Conservation (phyloP, 805 yeast genomes). For the Hanseniaspora nectarophila region DNA sequence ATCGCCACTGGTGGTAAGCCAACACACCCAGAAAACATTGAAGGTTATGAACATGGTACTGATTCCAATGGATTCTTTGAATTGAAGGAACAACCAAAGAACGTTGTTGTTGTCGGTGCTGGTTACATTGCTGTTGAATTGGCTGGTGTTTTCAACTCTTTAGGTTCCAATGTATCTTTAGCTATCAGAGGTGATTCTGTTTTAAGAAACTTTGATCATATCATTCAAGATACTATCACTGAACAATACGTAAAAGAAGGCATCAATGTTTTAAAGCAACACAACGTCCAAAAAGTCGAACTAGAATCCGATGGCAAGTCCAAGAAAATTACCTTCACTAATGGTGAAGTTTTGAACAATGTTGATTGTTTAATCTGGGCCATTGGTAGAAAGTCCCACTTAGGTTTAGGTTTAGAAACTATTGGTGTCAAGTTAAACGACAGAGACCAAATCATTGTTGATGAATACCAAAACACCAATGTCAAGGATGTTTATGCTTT, state of each 20-base stretch:
- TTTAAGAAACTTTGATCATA: constrained; percentile 73
- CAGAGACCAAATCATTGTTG: constrained; percentile 56
- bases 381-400: constrained; percentile 71
- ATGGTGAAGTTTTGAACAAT: constrained; percentile 38
- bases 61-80: constrained; percentile 86
- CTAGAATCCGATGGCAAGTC: constrained; percentile 30
- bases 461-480: constrained; percentile 77
- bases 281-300: constrained; percentile 40
- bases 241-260: constrained; percentile 73
- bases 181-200: constrained; percentile 86
- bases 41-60: constrained; percentile 74
- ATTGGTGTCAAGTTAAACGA: constrained; percentile 57
- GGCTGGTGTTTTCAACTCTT: constrained; percentile 83
- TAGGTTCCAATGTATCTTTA: constrained; percentile 77
- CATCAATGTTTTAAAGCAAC: constrained; percentile 60
- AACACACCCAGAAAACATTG: constrained; percentile 48
- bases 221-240: constrained; percentile 68
- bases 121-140: constrained; percentile 96
- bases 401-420: constrained; percentile 63
- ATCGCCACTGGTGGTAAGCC: constrained; percentile 93
- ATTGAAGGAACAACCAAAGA: constrained; percentile 70
- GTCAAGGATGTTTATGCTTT: constrained; percentile 63
- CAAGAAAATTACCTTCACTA: constrained; percentile 40
- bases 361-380: constrained; percentile 90
- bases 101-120: constrained; percentile 92